Conservation (phyloP, 768 basidiomycete species). For the Tricholoma terreum region DNA sequence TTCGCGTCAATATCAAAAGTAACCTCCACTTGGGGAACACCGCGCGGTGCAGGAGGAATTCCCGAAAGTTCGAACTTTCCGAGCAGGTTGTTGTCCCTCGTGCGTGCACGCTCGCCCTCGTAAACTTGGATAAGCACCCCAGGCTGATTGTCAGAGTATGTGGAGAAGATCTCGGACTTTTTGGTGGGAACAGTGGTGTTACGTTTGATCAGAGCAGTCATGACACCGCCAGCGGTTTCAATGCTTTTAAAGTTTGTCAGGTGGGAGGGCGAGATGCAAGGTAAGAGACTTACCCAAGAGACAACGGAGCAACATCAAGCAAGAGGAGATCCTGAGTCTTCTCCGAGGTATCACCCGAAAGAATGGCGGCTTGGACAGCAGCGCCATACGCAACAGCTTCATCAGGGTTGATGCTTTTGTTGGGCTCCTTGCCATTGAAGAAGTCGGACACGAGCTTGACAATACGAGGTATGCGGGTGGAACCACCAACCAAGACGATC, state of each 20-base stretch:
- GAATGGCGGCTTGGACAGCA: slow-evolving; percentile 96
- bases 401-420: slow-evolving; percentile 99
- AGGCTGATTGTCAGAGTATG: slow-evolving; percentile 97
- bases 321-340: slow-evolving; percentile 96
- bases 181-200: slow-evolving; percentile 99
- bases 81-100: slow-evolving; percentile 97
- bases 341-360: slow-evolving; percentile 96
- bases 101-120: slow-evolving; percentile 97
- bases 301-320: slow-evolving; percentile 89
- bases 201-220: slow-evolving; percentile 97
- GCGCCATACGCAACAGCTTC: slow-evolving; percentile 99
- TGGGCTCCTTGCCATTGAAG: slow-evolving; percentile 98
- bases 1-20: slow-evolving; percentile 98
- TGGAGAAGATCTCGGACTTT: slow-evolving; percentile 98
- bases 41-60: slow-evolving; percentile 95
- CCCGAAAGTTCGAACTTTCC: slow-evolving; percentile 98
- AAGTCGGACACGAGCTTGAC: slow-evolving; percentile 97
- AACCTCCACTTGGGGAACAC: slow-evolving; percentile 96
- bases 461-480: slow-evolving; percentile 97
- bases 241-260: slow-evolving; percentile 50
- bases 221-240: slow-evolving; percentile 98
- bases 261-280: slow-evolving; percentile 27
- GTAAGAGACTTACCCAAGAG: slow-evolving; percentile 48
- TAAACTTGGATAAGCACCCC: slow-evolving; percentile 98
- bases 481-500: slow-evolving; percentile 97